Evolutionary conservation across 2,329 filamentous ascomycete species (phyloP).

Genomic region (Xylaria sp.): DNA sequence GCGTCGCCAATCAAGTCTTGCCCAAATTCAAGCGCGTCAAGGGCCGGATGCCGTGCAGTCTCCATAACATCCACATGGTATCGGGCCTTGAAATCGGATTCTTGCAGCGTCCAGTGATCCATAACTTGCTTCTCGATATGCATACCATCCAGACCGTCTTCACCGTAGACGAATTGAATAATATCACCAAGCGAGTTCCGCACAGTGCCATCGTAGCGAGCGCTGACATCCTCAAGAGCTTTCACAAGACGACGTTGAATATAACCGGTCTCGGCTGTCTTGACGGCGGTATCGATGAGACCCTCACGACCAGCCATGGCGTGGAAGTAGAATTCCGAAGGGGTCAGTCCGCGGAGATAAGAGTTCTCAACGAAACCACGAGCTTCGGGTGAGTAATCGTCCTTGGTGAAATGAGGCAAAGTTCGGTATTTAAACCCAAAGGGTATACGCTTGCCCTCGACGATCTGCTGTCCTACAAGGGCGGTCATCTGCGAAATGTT

Average conservation of each 20-base stretch:
- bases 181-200: constrained; percentile 96
- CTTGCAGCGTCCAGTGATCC: constrained; percentile 80
- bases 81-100: constrained; percentile 75
- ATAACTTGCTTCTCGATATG: constrained; percentile 92
- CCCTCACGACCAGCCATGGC: constrained; percentile 99
- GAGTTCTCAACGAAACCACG: constrained; percentile 99
- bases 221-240: constrained; percentile 95
- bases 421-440: constrained; percentile 99
- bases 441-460: constrained; percentile 97
- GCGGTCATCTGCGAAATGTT: constrained; percentile 99
- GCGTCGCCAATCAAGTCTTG: constrained; percentile 85
- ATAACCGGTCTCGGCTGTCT: constrained; percentile 98
- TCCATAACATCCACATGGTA: constrained; percentile 90
- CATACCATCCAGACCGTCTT: constrained; percentile 92
- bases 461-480: constrained; percentile 95
- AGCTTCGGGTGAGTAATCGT: constrained; percentile 96
- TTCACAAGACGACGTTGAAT: constrained; percentile 98
- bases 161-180: constrained; percentile 95
- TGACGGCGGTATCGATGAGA: constrained; percentile 99
- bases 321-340: constrained; percentile 98
- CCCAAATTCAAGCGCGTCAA: constrained; percentile 83
- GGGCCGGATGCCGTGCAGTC: constrained; percentile 53
- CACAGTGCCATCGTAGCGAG: constrained; percentile 96
- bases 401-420: constrained; percentile 96
- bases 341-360: constrained; percentile 92